phyloP scores from a whole-genome alignment of 257 asterid genomes.

The Schizonepeta tenuifolia region DNA sequence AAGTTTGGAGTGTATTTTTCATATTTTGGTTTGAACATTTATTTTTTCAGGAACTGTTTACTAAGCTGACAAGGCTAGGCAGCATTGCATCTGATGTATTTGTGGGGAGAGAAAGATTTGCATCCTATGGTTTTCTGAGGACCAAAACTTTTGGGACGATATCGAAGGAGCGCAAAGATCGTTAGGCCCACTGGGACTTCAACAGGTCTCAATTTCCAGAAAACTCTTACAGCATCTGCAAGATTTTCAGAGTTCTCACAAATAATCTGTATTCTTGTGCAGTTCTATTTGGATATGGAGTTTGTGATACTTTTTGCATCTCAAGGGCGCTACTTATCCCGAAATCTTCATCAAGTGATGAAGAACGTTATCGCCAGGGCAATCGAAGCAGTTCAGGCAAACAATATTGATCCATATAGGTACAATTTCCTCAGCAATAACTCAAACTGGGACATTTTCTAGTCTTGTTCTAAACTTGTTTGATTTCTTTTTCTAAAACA shows the following conservation, averaged over 20 bases:
- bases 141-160: conserved; percentile 93
- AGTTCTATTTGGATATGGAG: conserved; percentile 98
- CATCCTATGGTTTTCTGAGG: conserved; percentile 95
- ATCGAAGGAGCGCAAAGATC: conserved; percentile 68
- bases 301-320: conserved; percentile 91
- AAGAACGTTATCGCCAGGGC: conserved; percentile 86
- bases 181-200: conserved; percentile 88
- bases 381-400: conserved; percentile 85
- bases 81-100: conserved; percentile 75
- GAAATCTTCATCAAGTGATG: conserved; percentile 89
- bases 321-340: conserved; percentile 87
- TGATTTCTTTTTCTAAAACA: neutral
- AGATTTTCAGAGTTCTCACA: neutral
- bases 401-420: conserved; percentile 81
- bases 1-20: neutral
- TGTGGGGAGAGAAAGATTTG: conserved; percentile 87
- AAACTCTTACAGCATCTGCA: neutral
- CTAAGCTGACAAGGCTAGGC: conserved; percentile 62
- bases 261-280: conserved; percentile 25
- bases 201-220: conserved; percentile 57
- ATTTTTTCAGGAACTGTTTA: conserved; percentile 65
- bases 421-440: conserved; percentile 20
- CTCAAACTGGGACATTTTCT: neutral
- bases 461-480: neutral
- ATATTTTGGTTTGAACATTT: conserved; percentile 13